A percentile compares a stretch with the other conserved stretches of the same genome.
Evolutionary conservation across 371 early-diverging fungal genomes (phyloP).

Genomic region (Rhizomucor pusillus): DNA sequence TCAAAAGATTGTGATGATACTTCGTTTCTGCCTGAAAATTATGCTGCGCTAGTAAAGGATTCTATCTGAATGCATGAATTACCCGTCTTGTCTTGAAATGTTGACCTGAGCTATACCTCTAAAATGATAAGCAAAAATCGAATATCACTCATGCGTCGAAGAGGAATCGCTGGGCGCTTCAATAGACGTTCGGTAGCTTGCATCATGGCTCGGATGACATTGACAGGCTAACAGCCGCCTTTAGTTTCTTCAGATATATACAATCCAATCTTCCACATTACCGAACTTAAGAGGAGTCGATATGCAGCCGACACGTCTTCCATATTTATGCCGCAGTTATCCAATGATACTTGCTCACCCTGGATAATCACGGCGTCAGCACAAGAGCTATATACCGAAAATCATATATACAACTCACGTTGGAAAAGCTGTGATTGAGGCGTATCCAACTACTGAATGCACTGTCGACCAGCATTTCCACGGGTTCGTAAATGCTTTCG

Average conservation of each 20-base stretch:
- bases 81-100: neutral
- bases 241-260: too few species aligned
- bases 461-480: conserved; percentile 57
- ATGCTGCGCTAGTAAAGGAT: conserved; percentile 68
- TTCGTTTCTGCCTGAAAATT: conserved; percentile 65
- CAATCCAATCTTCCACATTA: conserved; percentile 32
- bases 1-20: conserved; percentile 70
- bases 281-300: conserved; percentile 62
- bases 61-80: conserved; percentile 35
- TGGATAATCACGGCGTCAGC: conserved; percentile 11
- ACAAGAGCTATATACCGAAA: neutral
- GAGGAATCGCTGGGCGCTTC: conserved; percentile 74
- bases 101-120: conserved; percentile 55
- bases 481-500: conserved; percentile 39
- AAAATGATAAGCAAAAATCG: conserved; percentile 80
- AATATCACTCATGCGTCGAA: conserved; percentile 58
- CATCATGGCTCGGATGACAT: conserved; percentile 75
- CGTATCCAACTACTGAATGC: conserved; percentile 65
- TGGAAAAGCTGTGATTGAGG: conserved; percentile 76
- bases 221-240: conserved; percentile 58
- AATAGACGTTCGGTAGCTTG: conserved; percentile 70
- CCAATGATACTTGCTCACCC: conserved; percentile 52
- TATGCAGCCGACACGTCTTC: conserved; percentile 71
- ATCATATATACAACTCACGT: conserved; percentile 35
- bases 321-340: conserved; percentile 68